Conservation (phyloP, 768 basidiomycete species). For the Lactarius evosmus region DNA sequence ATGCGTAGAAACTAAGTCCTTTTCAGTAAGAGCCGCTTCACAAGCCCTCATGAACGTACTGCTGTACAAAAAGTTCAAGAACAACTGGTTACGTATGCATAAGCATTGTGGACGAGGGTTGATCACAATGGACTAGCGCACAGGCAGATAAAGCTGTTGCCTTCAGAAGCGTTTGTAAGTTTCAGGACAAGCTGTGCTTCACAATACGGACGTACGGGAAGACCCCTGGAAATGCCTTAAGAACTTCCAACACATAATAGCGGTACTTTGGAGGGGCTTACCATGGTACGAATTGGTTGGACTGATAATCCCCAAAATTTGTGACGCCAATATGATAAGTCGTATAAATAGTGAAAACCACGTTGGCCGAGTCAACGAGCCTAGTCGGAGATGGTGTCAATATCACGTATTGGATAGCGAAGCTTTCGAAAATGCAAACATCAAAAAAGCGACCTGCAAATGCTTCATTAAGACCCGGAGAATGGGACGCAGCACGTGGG, state of each 20-base stretch:
- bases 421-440: background rate
- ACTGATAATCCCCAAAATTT: background rate
- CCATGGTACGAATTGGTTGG: background rate
- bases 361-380: background rate
- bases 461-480: background rate
- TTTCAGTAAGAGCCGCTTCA: background rate
- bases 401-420: background rate
- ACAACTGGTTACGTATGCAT: background rate
- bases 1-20: background rate
- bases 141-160: background rate
- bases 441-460: slow-evolving; percentile 10
- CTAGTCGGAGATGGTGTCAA: background rate
- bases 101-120: background rate
- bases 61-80: slow-evolving; percentile 1
- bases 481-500: background rate
- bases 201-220: background rate
- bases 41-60: background rate
- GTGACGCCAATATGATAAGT: background rate
- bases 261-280: background rate
- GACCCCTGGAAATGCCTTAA: background rate
- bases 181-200: background rate
- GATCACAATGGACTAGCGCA: background rate
- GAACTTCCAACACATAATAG: background rate
- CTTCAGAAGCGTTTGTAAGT: background rate
- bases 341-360: background rate